Conservation (phyloP, 1,284 basidiomycete species). For the Boletellus sp. region DNA sequence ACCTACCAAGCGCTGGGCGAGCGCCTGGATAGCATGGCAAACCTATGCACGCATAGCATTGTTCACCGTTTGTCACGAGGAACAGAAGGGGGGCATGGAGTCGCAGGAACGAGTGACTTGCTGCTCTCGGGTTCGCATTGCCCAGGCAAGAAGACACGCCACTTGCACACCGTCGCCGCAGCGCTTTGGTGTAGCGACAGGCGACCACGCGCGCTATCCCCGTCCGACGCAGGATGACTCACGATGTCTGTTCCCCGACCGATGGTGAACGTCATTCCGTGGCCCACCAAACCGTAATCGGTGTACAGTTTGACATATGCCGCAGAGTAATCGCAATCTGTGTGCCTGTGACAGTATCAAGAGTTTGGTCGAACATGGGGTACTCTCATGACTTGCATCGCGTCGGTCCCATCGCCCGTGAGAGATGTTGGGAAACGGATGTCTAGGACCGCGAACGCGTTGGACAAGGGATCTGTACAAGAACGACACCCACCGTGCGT, state of each 20-base stretch:
- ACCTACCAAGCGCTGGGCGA: constrained; percentile 73
- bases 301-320: constrained; percentile 83
- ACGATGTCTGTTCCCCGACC: constrained; percentile 91
- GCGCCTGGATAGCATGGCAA: constrained; percentile 73
- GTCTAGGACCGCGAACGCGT: constrained; percentile 9
- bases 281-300: constrained; percentile 59
- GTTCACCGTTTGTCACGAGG: no score
- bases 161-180: no score
- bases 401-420: constrained; percentile 59
- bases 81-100: no score
- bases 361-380: neutral
- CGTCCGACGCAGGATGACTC: constrained; percentile 18
- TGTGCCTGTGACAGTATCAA: constrained; percentile 59
- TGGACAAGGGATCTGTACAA: neutral
- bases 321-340: constrained; percentile 90
- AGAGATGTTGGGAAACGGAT: constrained; percentile 47
- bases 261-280: constrained; percentile 95
- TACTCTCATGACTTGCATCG: constrained; percentile 38
- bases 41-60: constrained; percentile 40
- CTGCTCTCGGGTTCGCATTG: no score
- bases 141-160: no score
- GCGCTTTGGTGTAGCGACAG: neutral
- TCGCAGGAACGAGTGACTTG: no score
- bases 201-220: neutral
- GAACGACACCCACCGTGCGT: constrained; percentile 25